Evolutionary conservation across 2,329 filamentous ascomycete genomes (phyloP), one percentile per base, ranked within the genome.

Genomic region (Trichoderma guizhouense): DNA sequence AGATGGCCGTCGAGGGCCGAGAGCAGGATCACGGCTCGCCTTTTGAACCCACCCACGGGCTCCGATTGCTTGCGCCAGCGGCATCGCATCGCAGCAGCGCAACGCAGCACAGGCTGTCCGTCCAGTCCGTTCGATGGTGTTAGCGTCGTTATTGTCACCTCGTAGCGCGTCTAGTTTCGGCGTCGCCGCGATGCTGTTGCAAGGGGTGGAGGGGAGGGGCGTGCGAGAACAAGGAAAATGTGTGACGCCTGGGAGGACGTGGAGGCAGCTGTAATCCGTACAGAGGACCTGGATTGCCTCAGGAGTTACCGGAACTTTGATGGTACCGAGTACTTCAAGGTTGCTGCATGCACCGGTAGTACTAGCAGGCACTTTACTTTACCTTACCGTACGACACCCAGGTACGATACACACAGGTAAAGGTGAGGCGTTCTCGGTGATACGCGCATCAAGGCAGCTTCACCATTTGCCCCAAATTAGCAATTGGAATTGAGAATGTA

Each of bases 81-180:
- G 57, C 66, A 61, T 61, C 55, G 65, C 65, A 47, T 39, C 26
- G 65, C 65, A 68, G 55, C 43, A 32, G 28, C 65, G 65, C 65
- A 60, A 68, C 65, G 53, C 53, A 60, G 53, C 65, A 68, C 65
- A 68, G 57, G 57, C 53, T 58, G 57, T 62, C 67, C 39, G 21
- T 21, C 47, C 67, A 71, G 63, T 51, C 63, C 62, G 69, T 60
- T 60, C 39, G 69, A 58, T 68, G 55, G 63, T 39, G 24, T 68
- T 71, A 71, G 69, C 69, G 69, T 53, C 53, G 53, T 64, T 62
- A 58, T 71, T 71, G 69, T 71, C 69, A 68, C 69, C 47, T 58
- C 65, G 65, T 68, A 68, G 65, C 30, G 30, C 36, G 53, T 63
- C 43, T 66, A 71, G 62, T 71, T 34, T 71, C 69, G 69, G 69